Percentiles rank a stretch among this genome's conserved stretches.
phyloP scores from a whole-genome alignment of 106 monocot species.

The Acanthochlamys bracteata region DNA sequence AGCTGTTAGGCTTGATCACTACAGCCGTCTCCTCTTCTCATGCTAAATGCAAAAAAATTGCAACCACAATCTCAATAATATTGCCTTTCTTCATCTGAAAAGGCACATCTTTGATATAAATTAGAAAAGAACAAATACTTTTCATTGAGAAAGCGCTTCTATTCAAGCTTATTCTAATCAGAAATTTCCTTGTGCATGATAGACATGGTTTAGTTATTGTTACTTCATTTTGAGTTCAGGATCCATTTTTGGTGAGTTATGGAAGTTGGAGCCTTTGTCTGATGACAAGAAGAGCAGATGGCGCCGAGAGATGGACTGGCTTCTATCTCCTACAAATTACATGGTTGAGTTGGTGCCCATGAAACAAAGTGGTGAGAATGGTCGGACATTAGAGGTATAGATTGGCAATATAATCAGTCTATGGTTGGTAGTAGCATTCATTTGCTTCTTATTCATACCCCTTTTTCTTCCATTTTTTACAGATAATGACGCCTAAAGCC shows the following conservation, averaged over 20 bases:
- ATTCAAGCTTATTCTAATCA: too few species aligned
- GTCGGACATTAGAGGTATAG: constrained; percentile 64
- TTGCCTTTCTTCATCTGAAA: too few species aligned
- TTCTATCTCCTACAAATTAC: constrained; percentile 80
- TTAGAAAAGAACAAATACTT: too few species aligned
- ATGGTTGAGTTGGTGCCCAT: constrained; percentile 95
- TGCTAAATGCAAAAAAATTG: too few species aligned
- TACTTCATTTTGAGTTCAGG: constrained; percentile 18
- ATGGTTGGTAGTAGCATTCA: background rate
- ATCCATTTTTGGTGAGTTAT: constrained; percentile 74
- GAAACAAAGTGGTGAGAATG: constrained; percentile 72
- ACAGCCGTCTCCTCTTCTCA: too few species aligned
- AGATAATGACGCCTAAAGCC: constrained; percentile 93
- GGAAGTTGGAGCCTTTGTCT: constrained; percentile 85
- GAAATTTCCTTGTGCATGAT: background rate
- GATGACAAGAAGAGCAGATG: constrained; percentile 78
- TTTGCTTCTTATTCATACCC: background rate
- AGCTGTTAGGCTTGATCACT: too few species aligned
- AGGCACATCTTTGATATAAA: too few species aligned
- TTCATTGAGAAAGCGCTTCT: too few species aligned
- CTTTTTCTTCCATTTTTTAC: constrained; percentile 9
- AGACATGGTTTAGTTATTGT: background rate
- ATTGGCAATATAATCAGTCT: background rate
- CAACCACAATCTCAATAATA: too few species aligned
- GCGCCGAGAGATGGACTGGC: constrained; percentile 89